Evolutionary conservation across 345 rosid genomes (phyloP), one percentile per base, ranked within the genome.

Genomic region (Brassica nigra): DNA sequence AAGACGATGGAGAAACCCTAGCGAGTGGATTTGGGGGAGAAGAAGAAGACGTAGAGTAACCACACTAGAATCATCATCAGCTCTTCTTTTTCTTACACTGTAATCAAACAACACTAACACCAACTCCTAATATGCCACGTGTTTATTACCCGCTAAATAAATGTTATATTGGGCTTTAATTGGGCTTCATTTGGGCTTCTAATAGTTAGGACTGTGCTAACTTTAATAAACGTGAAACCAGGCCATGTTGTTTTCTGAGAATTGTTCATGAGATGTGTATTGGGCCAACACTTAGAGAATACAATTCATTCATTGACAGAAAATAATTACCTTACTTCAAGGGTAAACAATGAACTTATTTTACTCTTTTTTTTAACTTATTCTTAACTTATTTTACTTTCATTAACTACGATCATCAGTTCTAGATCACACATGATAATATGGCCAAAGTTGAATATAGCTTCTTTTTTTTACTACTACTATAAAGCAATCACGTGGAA

Each of bases 1-100:
- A n/a, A n/a, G n/a, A n/a, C n/a, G n/a, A n/a, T n/a, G n/a, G n/a
- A 71, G 68, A 78, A 72, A 72, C 82, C 82, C 82, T 79, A 79
- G 74, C 3, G 52, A 58, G 23, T 64, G 62, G 73, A 71, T 78
- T 72, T 66, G 77, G 76, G 62, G 79, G 49, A 42, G 33, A 8
- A 57, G 77, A 64, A 64, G 76, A 78, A 29, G 76, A 9, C 15
- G 81, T 5, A 44, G 69, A 70, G 65, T 36, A 28, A 66, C 42
- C 70, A 52, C 20, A 70, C 81, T 71, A 28, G 66, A 72, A 66
- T 59, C 14, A 52, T 5, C n/a, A n/a, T n/a, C 52, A 6, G 16
- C 59, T 71, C 76, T 42, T 14, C 8, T 66, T 6, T 30, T 9
- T 20, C 8, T 47, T 1, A 52, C 76, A 70, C 66, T 78, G 31